Conservation (phyloP, 2,329 filamentous ascomycete genomes). For the Cercospora sesami region DNA sequence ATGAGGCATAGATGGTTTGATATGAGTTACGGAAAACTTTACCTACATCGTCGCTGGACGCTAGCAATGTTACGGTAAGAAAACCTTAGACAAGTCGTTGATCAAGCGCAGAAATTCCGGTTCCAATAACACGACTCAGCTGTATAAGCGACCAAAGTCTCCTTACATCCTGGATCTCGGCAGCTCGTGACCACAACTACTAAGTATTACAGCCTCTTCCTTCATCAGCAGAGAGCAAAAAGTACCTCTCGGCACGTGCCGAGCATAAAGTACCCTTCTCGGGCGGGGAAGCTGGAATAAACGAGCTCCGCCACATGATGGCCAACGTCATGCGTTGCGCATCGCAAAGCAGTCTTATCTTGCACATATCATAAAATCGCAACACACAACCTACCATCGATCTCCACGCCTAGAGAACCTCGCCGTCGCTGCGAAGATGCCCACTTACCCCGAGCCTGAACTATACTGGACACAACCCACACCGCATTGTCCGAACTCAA, state of each 20-base stretch:
- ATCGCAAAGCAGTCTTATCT: not conserved
- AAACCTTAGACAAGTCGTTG: not conserved
- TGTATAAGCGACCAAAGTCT: not conserved
- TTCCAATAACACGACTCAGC: not conserved
- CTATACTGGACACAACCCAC: constrained; percentile 24
- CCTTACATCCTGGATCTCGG: not conserved
- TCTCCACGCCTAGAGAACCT: no score
- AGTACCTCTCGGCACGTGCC: not conserved
- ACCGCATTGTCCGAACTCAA: constrained; percentile 32
- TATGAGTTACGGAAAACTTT: not conserved
- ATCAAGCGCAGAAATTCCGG: not conserved
- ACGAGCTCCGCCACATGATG: not conserved
- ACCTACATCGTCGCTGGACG: no score
- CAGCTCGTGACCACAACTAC: not conserved
- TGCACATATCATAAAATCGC: no score
- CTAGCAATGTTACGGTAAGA: not conserved
- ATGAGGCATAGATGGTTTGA: not conserved
- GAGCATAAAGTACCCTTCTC: not conserved
- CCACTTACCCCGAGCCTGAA: constrained; percentile 1
- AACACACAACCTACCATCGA: no score
- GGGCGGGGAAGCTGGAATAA: not conserved
- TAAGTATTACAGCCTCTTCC: not conserved
- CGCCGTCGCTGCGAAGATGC: not conserved
- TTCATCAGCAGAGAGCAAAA: not conserved
- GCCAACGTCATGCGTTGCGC: not conserved